These are phyloP conservation scores for Hirschfeldia incana DNA, from an alignment of 345 rosid species.

Conservation along the genomic window DNA sequence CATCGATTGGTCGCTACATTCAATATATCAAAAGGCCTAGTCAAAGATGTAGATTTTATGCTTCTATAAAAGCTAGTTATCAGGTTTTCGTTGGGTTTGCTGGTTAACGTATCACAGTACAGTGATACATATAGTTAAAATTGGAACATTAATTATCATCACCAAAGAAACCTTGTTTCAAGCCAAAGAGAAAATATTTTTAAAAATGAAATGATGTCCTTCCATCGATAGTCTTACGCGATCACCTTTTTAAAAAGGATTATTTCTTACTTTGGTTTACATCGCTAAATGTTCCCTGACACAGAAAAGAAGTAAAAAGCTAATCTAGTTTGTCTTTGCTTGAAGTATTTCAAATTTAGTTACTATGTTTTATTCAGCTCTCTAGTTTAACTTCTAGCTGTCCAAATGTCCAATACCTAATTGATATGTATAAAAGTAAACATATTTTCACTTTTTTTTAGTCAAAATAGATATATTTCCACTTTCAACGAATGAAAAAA, in stretches of 20 bases:
- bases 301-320: not conserved
- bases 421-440: too few relatives aligned
- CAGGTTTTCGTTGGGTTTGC: not conserved
- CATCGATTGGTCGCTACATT: not conserved
- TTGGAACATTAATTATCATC: not conserved
- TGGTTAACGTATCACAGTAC: not conserved
- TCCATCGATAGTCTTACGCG: too few relatives aligned
- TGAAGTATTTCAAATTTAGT: not conserved
- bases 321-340: not conserved
- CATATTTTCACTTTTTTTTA: too few relatives aligned
- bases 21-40: not conserved
- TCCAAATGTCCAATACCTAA: too few relatives aligned
- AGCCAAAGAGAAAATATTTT: too few relatives aligned
- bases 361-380: not conserved
- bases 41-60: constrained; percentile 2
- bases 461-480: not conserved
- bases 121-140: too few relatives aligned
- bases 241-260: too few relatives aligned
- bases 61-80: not conserved
- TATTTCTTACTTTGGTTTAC: not conserved
- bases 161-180: not conserved
- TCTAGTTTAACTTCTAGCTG: constrained; percentile 18
- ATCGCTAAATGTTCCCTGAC: not conserved
- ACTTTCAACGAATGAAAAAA: not conserved
- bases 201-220: too few relatives aligned